Evolutionary conservation across 495 filamentous ascomycete genomes (phyloP).

Genomic region (Trichoderma asperelloides): DNA sequence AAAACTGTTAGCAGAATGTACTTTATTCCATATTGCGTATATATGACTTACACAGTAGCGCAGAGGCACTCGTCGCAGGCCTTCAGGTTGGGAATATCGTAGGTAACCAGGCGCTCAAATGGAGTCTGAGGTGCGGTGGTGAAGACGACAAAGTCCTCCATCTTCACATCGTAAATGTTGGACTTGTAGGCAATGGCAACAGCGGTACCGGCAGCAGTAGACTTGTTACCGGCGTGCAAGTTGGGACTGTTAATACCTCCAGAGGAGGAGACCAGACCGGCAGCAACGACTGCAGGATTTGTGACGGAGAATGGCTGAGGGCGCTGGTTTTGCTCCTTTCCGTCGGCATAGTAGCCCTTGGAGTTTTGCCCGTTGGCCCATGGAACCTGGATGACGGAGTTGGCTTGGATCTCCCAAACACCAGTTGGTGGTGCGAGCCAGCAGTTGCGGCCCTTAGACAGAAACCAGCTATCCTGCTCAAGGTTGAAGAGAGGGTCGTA

Average conservation of each 20-base stretch:
- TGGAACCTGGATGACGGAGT: not conserved
- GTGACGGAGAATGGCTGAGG: not conserved
- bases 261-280: not conserved
- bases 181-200: slow-evolving; percentile 4
- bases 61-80: slow-evolving; percentile 1
- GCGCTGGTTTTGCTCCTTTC: not conserved
- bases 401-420: slow-evolving; percentile 3
- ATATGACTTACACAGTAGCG: not conserved
- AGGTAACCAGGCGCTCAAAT: not conserved
- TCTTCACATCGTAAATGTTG: not conserved
- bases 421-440: not conserved
- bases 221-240: not conserved
- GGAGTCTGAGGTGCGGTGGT: not conserved
- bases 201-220: not conserved
- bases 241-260: not conserved
- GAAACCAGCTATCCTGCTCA: not conserved
- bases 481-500: not conserved
- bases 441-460: not conserved
- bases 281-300: not conserved
- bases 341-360: not conserved
- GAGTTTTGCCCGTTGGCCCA: not conserved
- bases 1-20: not conserved
- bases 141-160: slow-evolving; percentile 6
- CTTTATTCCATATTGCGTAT: not conserved
- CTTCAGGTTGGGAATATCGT: not conserved